These are phyloP conservation scores for Emergomyces orientalis DNA, from an alignment of 2,329 filamentous ascomycete species.

Conservation along the genomic window DNA sequence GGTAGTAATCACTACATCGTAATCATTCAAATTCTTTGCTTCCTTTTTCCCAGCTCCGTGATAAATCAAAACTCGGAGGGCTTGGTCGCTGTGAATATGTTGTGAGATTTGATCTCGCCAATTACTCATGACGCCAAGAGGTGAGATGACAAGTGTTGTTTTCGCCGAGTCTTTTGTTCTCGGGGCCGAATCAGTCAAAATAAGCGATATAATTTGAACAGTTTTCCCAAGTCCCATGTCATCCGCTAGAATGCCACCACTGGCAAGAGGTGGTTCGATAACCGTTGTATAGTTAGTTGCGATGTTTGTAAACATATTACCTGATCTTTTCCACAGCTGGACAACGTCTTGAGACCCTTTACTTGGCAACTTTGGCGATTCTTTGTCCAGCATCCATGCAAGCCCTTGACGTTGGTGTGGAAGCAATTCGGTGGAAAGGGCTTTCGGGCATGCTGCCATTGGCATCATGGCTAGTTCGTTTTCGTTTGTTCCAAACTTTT, in stretches of 20 bases:
- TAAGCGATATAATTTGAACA: slow-evolving; percentile 71
- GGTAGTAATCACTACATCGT: slow-evolving; percentile 73
- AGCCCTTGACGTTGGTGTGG: slow-evolving; percentile 73
- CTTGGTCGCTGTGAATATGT: slow-evolving; percentile 57
- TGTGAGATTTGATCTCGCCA: slow-evolving; percentile 71
- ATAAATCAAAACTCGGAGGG: slow-evolving; percentile 61
- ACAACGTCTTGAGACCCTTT: slow-evolving; percentile 52
- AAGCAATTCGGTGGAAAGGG: slow-evolving; percentile 58
- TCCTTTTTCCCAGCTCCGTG: slow-evolving; percentile 56
- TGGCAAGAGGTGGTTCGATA: slow-evolving; percentile 54
- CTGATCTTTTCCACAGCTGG: slow-evolving; percentile 64
- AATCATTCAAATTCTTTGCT: slow-evolving; percentile 51
- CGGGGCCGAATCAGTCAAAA: slow-evolving; percentile 48
- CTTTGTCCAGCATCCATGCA: slow-evolving; percentile 70
- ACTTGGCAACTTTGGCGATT: slow-evolving; percentile 57
- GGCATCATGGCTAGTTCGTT: slow-evolving; percentile 61
- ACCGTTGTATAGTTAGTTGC: slow-evolving; percentile 59
- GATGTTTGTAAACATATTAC: slow-evolving; percentile 52
- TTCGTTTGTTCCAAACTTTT: slow-evolving; percentile 63
- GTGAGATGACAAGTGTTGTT: slow-evolving; percentile 69
- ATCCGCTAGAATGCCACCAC: slow-evolving; percentile 77
- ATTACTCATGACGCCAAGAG: slow-evolving; percentile 81
- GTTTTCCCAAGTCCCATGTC: slow-evolving; percentile 93
- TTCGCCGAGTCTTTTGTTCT: slow-evolving; percentile 42
- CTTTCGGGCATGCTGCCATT: slow-evolving; percentile 57